Evolutionary conservation across 805 yeast genomes (phyloP).

Genomic region (Hagleromyces aurorensis): DNA sequence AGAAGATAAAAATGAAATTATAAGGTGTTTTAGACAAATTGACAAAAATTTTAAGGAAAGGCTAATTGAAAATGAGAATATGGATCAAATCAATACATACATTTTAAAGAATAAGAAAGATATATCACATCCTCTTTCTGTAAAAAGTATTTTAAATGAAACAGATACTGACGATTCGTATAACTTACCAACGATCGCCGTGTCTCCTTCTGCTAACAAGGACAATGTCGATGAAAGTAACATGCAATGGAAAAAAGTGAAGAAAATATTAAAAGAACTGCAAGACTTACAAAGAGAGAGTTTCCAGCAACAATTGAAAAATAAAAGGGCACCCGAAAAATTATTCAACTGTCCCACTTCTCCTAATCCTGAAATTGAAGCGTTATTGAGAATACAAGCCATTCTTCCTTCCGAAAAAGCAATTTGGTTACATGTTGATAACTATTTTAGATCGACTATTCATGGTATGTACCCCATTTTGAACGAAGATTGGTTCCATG

Average conservation of each 20-base stretch:
- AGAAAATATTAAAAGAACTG: conserved; percentile 9
- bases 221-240: conserved; percentile 1
- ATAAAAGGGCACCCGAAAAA: conserved; percentile 9
- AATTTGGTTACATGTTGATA: conserved; percentile 38
- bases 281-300: conserved; percentile 7
- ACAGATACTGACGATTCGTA: conserved; percentile 4
- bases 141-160: conserved; percentile 7
- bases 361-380: conserved; percentile 17
- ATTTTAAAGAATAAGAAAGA: conserved; percentile 2
- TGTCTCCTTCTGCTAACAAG: too few relatives aligned
- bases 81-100: conserved; percentile 28
- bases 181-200: conserved; percentile 1
- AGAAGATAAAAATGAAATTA: conserved; percentile 5
- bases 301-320: conserved; percentile 2
- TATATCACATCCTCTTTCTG: conserved; percentile 6
- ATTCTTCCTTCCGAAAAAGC: conserved; percentile 38
- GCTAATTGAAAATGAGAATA: conserved; percentile 33
- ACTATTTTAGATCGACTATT: conserved; percentile 36
- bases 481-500: conserved; percentile 33
- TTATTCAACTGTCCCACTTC: conserved; percentile 9
- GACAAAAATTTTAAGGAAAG: conserved; percentile 29
- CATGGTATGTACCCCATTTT: conserved; percentile 44
- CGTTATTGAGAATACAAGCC: conserved; percentile 28
- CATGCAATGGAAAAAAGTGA: conserved; percentile 11
- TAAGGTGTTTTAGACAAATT: too few relatives aligned